Percentiles rank a stretch among this genome's conserved stretches.
Evolutionary conservation across 345 rosid species (phyloP).

Genomic region (Garcia nutans): DNA sequence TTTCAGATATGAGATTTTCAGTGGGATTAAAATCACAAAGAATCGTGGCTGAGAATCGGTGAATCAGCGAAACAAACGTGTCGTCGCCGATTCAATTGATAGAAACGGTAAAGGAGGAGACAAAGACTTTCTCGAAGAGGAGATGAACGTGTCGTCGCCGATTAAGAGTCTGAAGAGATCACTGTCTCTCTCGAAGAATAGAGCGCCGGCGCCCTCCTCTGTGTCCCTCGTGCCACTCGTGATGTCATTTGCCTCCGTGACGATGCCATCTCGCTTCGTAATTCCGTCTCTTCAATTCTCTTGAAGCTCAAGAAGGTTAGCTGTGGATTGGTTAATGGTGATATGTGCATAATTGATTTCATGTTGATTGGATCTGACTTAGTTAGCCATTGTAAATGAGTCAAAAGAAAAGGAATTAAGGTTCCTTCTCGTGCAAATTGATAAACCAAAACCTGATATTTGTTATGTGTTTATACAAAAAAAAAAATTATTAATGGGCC

Average conservation of each 20-base stretch:
- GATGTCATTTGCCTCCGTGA: constrained; percentile 90
- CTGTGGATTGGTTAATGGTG: not conserved
- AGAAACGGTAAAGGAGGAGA: no score
- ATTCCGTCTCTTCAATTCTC: constrained; percentile 71
- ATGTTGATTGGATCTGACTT: not conserved
- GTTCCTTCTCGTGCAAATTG: not conserved
- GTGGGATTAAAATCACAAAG: no score
- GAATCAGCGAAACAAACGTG: no score
- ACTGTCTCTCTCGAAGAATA: constrained; percentile 94
- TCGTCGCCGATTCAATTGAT: no score
- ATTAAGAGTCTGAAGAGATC: constrained; percentile 70
- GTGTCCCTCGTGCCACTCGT: constrained; percentile 92
- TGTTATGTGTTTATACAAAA: not conserved
- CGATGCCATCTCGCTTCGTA: constrained; percentile 82
- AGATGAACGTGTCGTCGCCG: no score
- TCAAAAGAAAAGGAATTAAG: not conserved
- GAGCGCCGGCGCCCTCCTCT: constrained; percentile 79
- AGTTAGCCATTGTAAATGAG: not conserved
- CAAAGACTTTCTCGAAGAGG: no score
- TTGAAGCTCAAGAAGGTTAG: constrained; percentile 78
- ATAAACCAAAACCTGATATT: not conserved
- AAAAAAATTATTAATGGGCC: not conserved
- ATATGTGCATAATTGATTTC: not conserved
- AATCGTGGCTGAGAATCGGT: no score
- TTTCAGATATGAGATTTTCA: no score